These are phyloP conservation scores for Dendrobium huoshanense DNA, from an alignment of 106 monocot species.

Conservation along the genomic window DNA sequence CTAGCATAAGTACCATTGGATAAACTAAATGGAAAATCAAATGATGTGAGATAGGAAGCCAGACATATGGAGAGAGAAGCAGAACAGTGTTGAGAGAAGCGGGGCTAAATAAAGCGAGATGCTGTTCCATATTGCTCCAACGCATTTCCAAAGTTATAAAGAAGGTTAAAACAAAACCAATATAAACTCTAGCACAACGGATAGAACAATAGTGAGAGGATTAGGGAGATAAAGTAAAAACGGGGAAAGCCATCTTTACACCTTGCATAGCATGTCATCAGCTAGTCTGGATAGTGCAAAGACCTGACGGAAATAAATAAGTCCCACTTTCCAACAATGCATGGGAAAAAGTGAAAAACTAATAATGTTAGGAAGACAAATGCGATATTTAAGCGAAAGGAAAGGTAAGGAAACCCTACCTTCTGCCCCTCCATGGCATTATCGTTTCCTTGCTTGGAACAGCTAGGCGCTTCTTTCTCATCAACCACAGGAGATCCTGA, in stretches of 20 bases:
- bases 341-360: not conserved
- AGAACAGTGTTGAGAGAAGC: not conserved
- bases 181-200: not conserved
- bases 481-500: conserved; percentile 1
- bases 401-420: conserved; percentile 9
- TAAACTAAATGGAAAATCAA: conserved; percentile 1
- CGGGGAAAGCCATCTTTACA: not conserved
- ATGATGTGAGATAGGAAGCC: not conserved
- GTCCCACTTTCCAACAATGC: not conserved
- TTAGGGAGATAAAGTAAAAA: not conserved
- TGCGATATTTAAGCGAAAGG: not conserved
- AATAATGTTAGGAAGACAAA: not conserved
- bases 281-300: not conserved
- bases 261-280: not conserved
- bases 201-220: not conserved
- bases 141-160: not conserved
- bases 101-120: not conserved
- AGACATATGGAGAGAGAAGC: not conserved
- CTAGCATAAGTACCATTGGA: not conserved
- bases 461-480: conserved; percentile 11
- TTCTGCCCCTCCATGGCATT: conserved; percentile 16
- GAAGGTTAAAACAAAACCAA: not conserved
- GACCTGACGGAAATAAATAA: not conserved
- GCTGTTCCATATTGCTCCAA: not conserved
- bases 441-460: conserved; percentile 14